phyloP scores from a whole-genome alignment of 1,139 yeast genomes.

The Geotrichum klebahnii region DNA sequence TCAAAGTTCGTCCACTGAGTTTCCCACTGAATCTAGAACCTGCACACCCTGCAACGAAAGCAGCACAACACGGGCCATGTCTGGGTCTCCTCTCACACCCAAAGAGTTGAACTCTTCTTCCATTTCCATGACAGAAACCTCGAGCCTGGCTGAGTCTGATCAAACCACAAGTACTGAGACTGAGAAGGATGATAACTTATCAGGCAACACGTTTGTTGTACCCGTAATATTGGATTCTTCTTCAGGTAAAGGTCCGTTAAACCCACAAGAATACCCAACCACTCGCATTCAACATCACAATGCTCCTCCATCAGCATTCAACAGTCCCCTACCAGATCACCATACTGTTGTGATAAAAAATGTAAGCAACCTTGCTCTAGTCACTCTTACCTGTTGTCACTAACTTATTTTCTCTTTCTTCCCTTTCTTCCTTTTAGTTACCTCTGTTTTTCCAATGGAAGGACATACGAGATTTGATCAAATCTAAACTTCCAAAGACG shows the following conservation, averaged over 20 bases:
- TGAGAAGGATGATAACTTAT: neutral
- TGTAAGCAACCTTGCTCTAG: neutral
- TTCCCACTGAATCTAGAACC: neutral
- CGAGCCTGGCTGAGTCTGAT: neutral
- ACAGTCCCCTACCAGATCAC: conserved; percentile 4
- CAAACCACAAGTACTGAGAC: too few species aligned
- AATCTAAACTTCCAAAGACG: conserved; percentile 22
- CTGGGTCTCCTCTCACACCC: neutral
- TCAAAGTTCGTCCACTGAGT: neutral
- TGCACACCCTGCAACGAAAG: neutral
- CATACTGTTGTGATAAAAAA: conserved; percentile 10
- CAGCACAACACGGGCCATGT: neutral
- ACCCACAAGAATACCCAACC: neutral
- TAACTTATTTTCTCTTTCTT: too few species aligned
- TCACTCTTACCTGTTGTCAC: neutral
- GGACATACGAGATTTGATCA: conserved; percentile 24
- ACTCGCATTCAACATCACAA: neutral
- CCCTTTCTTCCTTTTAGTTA: neutral
- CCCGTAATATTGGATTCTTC: conserved; percentile 11
- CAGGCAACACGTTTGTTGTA: neutral
- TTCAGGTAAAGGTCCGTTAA: neutral
- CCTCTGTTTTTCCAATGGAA: conserved; percentile 25
- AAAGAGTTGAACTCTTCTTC: neutral
- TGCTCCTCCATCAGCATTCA: neutral
- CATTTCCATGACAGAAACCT: neutral